These are phyloP conservation scores for Graphilbum ipis-grandicollis DNA, from an alignment of 2,329 filamentous ascomycete genomes.

Conservation along the genomic window DNA sequence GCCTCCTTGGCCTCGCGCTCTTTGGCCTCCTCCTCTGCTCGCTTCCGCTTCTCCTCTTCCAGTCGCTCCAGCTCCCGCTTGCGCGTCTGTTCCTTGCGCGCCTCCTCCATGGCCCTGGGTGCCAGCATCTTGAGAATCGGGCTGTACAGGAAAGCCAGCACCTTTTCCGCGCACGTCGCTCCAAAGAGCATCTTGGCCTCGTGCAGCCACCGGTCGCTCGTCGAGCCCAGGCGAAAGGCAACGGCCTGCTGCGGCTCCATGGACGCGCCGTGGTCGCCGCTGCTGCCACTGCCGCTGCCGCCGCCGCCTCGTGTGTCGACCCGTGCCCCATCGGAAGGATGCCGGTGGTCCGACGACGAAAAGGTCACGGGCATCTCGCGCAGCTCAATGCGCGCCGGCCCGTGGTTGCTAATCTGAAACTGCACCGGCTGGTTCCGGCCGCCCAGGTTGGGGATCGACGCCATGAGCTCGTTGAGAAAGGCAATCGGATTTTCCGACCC, in stretches of 20 bases:
- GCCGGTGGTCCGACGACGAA: background rate
- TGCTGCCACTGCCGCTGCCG: background rate
- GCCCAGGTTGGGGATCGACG: constrained; percentile 21
- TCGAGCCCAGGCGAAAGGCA: constrained; percentile 54
- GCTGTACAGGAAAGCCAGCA: constrained; percentile 46
- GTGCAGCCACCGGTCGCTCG: constrained; percentile 68
- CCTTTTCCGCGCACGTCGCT: constrained; percentile 47
- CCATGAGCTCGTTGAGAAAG: constrained; percentile 34
- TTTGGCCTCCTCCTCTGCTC: constrained; percentile 56
- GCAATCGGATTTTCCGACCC: constrained; percentile 27
- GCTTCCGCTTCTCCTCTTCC: constrained; percentile 41
- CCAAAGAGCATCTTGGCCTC: constrained; percentile 81
- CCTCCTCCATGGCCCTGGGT: constrained; percentile 68
- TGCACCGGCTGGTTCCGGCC: constrained; percentile 36
- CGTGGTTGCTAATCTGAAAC: constrained; percentile 37
- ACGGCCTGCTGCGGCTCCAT: constrained; percentile 58
- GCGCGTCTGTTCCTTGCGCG: constrained; percentile 50
- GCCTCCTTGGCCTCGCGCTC: constrained; percentile 54
- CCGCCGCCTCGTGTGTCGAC: no score
- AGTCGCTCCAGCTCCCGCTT: constrained; percentile 28
- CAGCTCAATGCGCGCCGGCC: constrained; percentile 27
- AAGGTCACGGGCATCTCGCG: constrained; percentile 30
- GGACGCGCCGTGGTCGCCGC: background rate
- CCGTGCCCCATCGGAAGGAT: background rate
- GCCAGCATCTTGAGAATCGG: constrained; percentile 53